Base-by-base conservation (phyloP, 2,329 filamentous ascomycete species). In the Pestalotiopsis sp. region DNA sequence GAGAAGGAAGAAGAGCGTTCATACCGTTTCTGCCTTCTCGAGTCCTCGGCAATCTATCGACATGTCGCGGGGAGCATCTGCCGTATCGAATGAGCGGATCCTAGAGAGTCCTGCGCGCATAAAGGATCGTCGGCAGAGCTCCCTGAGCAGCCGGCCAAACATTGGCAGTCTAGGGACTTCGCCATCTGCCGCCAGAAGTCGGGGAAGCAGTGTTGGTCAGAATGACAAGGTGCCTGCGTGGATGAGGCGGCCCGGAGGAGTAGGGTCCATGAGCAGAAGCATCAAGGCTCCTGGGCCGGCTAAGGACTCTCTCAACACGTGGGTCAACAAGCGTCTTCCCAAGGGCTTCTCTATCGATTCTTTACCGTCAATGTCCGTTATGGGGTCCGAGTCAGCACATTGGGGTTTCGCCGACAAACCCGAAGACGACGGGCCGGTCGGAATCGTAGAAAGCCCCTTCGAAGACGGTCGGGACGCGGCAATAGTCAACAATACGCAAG, bases 161-260 rank as follows among this genome's bases (percentile, higher is more conserved):
- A 65, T 70, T 14, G 73, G 72, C 2, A 77, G 74, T 55, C 68
- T 76, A 11, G 75, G 74, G 10, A 66, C 70, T 35, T 74, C 74
- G 1, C 73, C 71, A 2, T 76, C 75, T 67, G 38, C 35, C 13
- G 70, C 70, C 59, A 72, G 75, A 67, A 77, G 75, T 61, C 71
- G 76, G 39, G 76, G 74, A 11, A 74, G 73, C 24, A 78, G 76
- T 59, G 22, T 75, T 7, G 73, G 75, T 17, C 74, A 75, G 65
- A 70, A 64, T 10, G 76, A 78, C 14, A 68, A 70, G 14, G 66
- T 75, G 24, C 84, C 88, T 1, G 82, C 83, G 4, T 92, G 92
- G 82, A 90, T 98, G 79, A 88, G 91, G 56, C 92, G 93, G 1
- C 94, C 95, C 2, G 95, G 95, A 22, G 95, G 94, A 14, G 93